A percentile compares a stretch with the other conserved stretches of the same genome.
phyloP scores from a whole-genome alignment of 2,329 filamentous ascomycete species.

The Fusarium palustre region DNA sequence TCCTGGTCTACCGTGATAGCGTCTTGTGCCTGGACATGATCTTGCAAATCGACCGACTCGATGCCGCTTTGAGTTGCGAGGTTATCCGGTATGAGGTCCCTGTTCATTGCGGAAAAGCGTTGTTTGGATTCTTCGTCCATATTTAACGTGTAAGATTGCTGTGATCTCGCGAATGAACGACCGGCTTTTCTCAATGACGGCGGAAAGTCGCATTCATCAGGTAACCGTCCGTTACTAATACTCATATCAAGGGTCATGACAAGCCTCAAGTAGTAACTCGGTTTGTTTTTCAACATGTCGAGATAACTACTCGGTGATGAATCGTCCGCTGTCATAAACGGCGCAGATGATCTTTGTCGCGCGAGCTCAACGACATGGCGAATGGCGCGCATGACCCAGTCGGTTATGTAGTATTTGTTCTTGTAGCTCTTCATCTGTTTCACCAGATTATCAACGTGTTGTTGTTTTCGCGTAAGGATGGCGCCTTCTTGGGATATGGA shows the following conservation, averaged over 20 bases:
- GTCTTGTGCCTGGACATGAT: neutral
- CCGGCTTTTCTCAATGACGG: slow-evolving; percentile 24
- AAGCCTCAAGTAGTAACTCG: slow-evolving; percentile 36
- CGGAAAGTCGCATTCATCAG: slow-evolving; percentile 43
- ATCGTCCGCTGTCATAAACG: neutral
- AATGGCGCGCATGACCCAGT: slow-evolving; percentile 42
- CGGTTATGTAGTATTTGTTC: slow-evolving; percentile 41
- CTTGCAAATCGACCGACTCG: rapidly evolving
- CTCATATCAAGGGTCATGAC: slow-evolving; percentile 44
- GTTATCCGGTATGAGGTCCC: neutral
- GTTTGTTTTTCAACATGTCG: slow-evolving; percentile 37
- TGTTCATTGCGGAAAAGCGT: slow-evolving; percentile 15
- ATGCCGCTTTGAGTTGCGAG: neutral
- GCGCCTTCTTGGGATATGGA: neutral
- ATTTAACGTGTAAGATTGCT: rapidly evolving
- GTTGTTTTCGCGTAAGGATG: slow-evolving; percentile 26
- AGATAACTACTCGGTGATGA: slow-evolving; percentile 21
- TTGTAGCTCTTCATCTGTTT: slow-evolving; percentile 43
- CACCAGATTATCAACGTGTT: slow-evolving; percentile 37
- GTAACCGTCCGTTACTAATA: slow-evolving; percentile 42
- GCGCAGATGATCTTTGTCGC: slow-evolving; percentile 14
- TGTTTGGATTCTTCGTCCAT: neutral
- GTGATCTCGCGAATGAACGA: neutral
- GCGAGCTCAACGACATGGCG: slow-evolving; percentile 40
- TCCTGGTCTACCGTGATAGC: neutral